Percentiles rank a stretch among this genome's conserved stretches.
Conservation (phyloP, 768 basidiomycete genomes). For the Termitomyces sp. region DNA sequence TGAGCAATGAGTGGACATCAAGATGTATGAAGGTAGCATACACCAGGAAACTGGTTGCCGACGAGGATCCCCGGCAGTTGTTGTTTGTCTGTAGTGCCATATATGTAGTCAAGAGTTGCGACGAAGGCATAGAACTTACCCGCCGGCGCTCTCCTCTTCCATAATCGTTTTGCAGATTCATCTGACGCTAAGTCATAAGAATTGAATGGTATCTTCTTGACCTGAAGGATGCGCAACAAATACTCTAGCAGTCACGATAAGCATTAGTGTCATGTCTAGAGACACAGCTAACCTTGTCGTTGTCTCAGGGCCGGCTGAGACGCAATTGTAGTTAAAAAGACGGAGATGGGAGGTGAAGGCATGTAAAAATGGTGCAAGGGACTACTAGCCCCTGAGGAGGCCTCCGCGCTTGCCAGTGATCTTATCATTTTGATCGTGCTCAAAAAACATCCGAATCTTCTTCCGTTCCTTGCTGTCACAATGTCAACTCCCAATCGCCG, state of each 20-base stretch:
- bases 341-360: constrained; percentile 80
- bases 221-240: constrained; percentile 75
- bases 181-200: constrained; percentile 87
- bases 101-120: neutral
- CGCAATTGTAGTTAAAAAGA: constrained; percentile 87
- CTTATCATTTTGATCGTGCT: constrained; percentile 1
- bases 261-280: neutral
- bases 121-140: constrained; percentile 35
- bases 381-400: neutral
- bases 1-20: constrained; percentile 8
- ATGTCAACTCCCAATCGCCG: constrained; percentile 16
- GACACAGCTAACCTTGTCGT: constrained; percentile 54
- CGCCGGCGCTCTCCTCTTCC: constrained; percentile 77
- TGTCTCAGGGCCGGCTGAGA: constrained; percentile 75
- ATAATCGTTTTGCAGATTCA: constrained; percentile 72
- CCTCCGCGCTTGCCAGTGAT: neutral
- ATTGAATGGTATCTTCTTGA: constrained; percentile 79
- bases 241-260: constrained; percentile 51
- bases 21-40: constrained; percentile 34
- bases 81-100: constrained; percentile 58
- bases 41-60: constrained; percentile 73
- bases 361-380: constrained; percentile 28
- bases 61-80: constrained; percentile 83
- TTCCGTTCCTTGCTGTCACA: neutral
- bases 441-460: neutral